phyloP scores from a whole-genome alignment of 352 stramenopile genomes.

The Blastocystis sp. region DNA sequence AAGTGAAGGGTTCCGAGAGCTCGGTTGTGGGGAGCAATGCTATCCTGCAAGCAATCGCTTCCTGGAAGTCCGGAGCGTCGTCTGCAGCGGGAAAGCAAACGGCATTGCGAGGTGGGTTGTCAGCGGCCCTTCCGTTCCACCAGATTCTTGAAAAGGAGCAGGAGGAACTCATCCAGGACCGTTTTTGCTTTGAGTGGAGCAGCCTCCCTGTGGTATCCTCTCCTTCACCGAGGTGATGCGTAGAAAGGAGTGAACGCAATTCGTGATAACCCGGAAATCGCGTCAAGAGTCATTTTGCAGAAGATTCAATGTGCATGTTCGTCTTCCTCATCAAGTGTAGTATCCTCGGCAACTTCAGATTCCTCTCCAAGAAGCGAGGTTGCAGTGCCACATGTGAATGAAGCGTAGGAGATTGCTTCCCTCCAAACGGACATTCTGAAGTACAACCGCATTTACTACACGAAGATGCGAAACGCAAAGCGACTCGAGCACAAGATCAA shows the following conservation, averaged over 20 bases:
- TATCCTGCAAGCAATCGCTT: not conserved
- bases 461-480: not conserved
- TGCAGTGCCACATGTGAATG: not conserved
- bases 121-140: not conserved
- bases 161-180: not conserved
- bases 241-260: constrained; percentile 11
- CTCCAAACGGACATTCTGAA: constrained; percentile 33
- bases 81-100: too few relatives aligned
- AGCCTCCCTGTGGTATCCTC: constrained; percentile 7
- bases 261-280: not conserved
- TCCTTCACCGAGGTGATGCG: not conserved
- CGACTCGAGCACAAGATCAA: constrained; percentile 3
- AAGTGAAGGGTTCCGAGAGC: not conserved
- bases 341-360: constrained; percentile 17
- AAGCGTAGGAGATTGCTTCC: constrained; percentile 22
- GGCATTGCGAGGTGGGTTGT: too few relatives aligned
- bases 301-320: constrained; percentile 21
- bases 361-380: constrained; percentile 3
- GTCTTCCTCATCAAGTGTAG: not conserved
- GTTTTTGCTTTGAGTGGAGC: constrained; percentile 28
- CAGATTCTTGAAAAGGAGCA: constrained; percentile 12
- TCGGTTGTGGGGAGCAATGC: not conserved
- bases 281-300: not conserved
- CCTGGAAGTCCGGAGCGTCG: not conserved
- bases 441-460: constrained; percentile 43